Base-by-base conservation (phyloP, 2,329 filamentous ascomycete genomes). In the Talaromyces sp. region DNA sequence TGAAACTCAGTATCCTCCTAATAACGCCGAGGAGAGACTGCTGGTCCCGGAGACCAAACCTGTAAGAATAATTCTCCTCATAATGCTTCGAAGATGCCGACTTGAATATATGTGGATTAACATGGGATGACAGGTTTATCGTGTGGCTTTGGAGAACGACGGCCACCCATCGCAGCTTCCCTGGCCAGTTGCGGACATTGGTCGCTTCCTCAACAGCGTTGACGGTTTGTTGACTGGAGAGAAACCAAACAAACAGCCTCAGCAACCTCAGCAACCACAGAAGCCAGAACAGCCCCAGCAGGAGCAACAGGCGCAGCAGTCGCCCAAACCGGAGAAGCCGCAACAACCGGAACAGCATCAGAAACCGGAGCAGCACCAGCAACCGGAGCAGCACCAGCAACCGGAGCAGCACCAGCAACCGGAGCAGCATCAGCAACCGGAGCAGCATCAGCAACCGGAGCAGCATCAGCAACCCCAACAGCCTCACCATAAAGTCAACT, bases 1-100 rank as follows among this genome's bases (percentile, higher is more conserved):
- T 43, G 62, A 64, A 42, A 74, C 71, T 4, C 67, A 72, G n/a
- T 73, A 71, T 56, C 71, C 71, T n/a, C 70, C 71, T 2, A 48
- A 53, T 3, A 61, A 63, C 17, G 37, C 58, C 17, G 58, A 56
- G n/a, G 60, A 58, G 16, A 65, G 70, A 51, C n/a, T 73, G 1
- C 47, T 65, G 0, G 40, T 58, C 9, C 60, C 67, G 0, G 56
- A 67, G 17, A 63, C 66, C 3, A 41, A 67, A 10, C 69, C 69
- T 35, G 71, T 74, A 67, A 58, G 70, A 40, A 16, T 13, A 0
- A 2, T 20, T 8, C 16, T 14, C 3, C 27, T n/a, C n/a, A n/a
- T n/a, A n/a, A n/a, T n/a, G n/a, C n/a, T n/a, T n/a, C n/a, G n/a
- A n/a, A n/a, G n/a, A n/a, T n/a, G n/a, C n/a, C n/a, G n/a, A n/a